These are phyloP conservation scores for Rubia tinctorum DNA, from an alignment of 305 asterid species.

Conservation along the genomic window DNA sequence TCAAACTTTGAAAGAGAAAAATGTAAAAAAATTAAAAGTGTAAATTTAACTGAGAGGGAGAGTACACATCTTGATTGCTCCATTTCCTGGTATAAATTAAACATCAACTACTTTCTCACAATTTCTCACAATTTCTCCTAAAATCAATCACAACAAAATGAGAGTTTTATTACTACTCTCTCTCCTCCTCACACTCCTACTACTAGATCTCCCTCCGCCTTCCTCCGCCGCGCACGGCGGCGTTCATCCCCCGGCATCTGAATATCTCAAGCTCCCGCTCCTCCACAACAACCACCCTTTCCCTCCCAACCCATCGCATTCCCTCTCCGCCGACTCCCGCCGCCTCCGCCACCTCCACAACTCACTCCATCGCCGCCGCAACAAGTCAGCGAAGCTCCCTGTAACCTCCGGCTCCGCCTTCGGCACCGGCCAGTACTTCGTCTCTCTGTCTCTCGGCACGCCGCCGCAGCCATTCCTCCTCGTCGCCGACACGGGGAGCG, in stretches of 20 bases:
- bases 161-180: slow-evolving; percentile 16
- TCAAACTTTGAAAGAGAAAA: too few species aligned
- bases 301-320: slow-evolving; percentile 36
- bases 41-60: too few species aligned
- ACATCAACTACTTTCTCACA: not conserved
- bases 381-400: slow-evolving; percentile 41
- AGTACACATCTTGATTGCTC: not conserved
- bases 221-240: slow-evolving; percentile 11
- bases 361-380: slow-evolving; percentile 11
- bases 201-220: slow-evolving; percentile 25
- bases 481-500: slow-evolving; percentile 84
- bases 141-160: slow-evolving; percentile 16
- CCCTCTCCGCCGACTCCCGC: slow-evolving; percentile 49
- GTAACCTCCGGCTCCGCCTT: slow-evolving; percentile 64
- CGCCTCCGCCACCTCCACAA: slow-evolving; percentile 42
- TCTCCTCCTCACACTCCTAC: slow-evolving; percentile 27
- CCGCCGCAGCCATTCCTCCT: slow-evolving; percentile 69
- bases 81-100: not conserved
- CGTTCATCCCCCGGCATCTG: slow-evolving; percentile 21
- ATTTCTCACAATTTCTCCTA: too few species aligned
- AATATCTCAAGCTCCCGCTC: slow-evolving; percentile 55
- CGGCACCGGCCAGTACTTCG: slow-evolving; percentile 86
- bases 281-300: slow-evolving; percentile 36
- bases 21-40: too few species aligned
- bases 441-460: slow-evolving; percentile 63